Evolutionary conservation across 352 stramenopile species (phyloP).

Genomic region (Phytophthora rubi): DNA sequence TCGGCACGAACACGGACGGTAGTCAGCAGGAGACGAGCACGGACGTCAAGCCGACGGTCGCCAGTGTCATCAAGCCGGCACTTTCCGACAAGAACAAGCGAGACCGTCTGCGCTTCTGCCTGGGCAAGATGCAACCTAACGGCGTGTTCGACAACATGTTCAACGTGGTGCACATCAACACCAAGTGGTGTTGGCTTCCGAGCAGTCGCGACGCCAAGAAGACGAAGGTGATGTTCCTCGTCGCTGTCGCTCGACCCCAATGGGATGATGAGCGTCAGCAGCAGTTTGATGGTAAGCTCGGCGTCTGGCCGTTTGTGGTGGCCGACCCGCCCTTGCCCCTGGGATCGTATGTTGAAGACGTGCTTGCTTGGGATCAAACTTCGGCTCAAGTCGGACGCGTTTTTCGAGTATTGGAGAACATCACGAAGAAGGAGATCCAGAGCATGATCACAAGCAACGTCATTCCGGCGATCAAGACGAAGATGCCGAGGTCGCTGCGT

Average conservation of each 20-base stretch:
- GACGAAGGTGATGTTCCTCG: slow-evolving; percentile 48
- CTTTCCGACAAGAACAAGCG: slow-evolving; percentile 50
- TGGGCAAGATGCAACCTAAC: slow-evolving; percentile 39
- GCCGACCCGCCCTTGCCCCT: slow-evolving; percentile 19
- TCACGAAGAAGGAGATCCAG: slow-evolving; percentile 47
- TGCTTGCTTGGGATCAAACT: slow-evolving; percentile 15
- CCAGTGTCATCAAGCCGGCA: slow-evolving; percentile 39
- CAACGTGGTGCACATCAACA: slow-evolving; percentile 52
- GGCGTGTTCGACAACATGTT: slow-evolving; percentile 52
- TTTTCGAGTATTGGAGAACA: slow-evolving; percentile 33
- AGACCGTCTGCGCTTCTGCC: slow-evolving; percentile 44
- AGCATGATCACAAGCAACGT: slow-evolving; percentile 36
- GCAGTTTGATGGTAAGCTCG: slow-evolving; percentile 55
- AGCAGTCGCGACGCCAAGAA: slow-evolving; percentile 39
- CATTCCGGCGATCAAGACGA: slow-evolving; percentile 48
- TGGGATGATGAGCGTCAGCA: slow-evolving; percentile 39
- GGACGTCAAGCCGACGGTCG: slow-evolving; percentile 27
- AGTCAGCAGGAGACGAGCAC: slow-evolving; percentile 15
- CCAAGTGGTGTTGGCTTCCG: slow-evolving; percentile 44
- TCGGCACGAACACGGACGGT: background rate
- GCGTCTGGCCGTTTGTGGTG: slow-evolving; percentile 41
- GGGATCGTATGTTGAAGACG: slow-evolving; percentile 9
- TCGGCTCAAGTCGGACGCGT: slow-evolving; percentile 9
- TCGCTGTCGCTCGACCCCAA: slow-evolving; percentile 47
- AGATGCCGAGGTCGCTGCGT: slow-evolving; percentile 35